Base-by-base conservation (phyloP, 2,329 filamentous ascomycete genomes). In the Metarhizium guizhouense region DNA sequence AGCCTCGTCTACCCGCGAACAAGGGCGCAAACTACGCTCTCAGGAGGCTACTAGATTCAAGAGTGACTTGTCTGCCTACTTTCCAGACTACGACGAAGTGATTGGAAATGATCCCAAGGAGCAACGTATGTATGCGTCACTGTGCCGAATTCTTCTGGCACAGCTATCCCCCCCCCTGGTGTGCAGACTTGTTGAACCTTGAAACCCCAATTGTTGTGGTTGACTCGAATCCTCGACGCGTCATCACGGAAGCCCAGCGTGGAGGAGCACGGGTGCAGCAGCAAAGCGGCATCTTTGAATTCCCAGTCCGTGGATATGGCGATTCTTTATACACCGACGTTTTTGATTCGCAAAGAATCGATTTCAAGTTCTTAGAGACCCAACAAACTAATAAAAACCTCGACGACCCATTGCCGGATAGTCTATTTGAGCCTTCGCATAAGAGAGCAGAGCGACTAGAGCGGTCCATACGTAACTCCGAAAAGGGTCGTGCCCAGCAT, bases 1-100 rank as follows among this genome's bases (percentile, higher is more conserved):
- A 52, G 63, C 70, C 30, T 68, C 70, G 45, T 75, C 78, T 61
- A 71, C 71, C 40, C 73, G 74, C 62, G 76, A 84, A 58, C 85
- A 88, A 62, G 87, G 92, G 60, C 80, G 81, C 65, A 93, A 90
- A 67, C 76, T 96, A 68, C 83, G 93, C 59, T 95, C 90, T 53
- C 88, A 95, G 65, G 90, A 95, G 64, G 88, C 87, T 11, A 86
- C 86, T 53, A 81, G 90, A 63, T 86, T 91, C 73, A 96, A 95
- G 78, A 96, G 91, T 72, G 92, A 96, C 67, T 79, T 97, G 58
- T 86, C 91, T 42, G 82, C 84, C 51, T 97, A 96, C 73, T 96
- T 97, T 67, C 85, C 88, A 53, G 92, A 95, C 66, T 97, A 96
- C 71, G 92, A 96, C 71, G 90, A 95, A 68, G 83, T 96, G 62